These are phyloP conservation scores for Lichtheimia hyalospora DNA, from an alignment of 371 early-diverging fungal genomes.

Conservation along the genomic window DNA sequence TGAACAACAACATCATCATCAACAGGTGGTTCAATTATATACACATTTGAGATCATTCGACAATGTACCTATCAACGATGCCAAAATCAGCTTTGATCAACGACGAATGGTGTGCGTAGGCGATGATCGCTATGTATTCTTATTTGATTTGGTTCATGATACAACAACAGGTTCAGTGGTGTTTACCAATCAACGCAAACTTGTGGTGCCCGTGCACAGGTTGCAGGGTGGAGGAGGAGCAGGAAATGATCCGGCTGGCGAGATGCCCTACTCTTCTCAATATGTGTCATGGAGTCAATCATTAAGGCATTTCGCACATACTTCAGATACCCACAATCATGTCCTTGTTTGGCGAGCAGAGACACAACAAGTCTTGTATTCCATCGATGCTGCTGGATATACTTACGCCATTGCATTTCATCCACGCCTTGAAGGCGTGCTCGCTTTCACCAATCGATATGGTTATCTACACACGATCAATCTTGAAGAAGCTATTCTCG, in stretches of 20 bases:
- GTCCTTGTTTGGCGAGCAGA: constrained; percentile 55
- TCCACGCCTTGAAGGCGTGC: constrained; percentile 52
- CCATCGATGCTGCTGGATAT: constrained; percentile 53
- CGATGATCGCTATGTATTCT: constrained; percentile 41
- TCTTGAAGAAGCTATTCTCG: constrained; percentile 22
- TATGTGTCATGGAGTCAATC: constrained; percentile 59
- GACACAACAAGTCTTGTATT: constrained; percentile 34
- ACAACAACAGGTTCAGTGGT: constrained; percentile 12
- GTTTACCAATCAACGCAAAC: constrained; percentile 9
- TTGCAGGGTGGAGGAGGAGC: not conserved
- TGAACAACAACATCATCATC: constrained; percentile 1
- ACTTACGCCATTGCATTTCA: constrained; percentile 58
- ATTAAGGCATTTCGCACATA: constrained; percentile 57
- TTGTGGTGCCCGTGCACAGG: constrained; percentile 12
- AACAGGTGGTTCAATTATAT: constrained; percentile 17
- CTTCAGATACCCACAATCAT: constrained; percentile 48
- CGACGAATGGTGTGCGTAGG: constrained; percentile 53
- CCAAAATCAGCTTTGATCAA: constrained; percentile 53
- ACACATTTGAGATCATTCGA: constrained; percentile 44
- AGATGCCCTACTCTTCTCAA: constrained; percentile 40
- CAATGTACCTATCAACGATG: constrained; percentile 54
- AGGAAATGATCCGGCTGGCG: not conserved
- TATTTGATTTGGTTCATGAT: constrained; percentile 28
- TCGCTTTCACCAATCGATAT: constrained; percentile 58
- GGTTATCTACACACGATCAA: constrained; percentile 62